phyloP scores from a whole-genome alignment of 176 grass and related monocot genomes.

The Puya raimondii region DNA sequence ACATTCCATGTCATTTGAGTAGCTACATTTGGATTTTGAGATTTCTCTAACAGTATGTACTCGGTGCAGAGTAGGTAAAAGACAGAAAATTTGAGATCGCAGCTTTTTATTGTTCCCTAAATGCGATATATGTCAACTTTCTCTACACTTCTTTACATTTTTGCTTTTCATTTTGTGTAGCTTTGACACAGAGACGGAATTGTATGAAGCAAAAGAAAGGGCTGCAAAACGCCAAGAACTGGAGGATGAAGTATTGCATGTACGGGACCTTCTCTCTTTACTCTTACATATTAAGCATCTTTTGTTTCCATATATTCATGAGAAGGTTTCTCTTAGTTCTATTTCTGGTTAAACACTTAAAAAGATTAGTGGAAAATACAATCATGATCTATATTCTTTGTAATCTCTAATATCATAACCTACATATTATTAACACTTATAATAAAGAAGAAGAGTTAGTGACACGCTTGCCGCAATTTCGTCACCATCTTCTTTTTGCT shows the following conservation, averaged over 20 bases:
- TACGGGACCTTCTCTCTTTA: neutral
- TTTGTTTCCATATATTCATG: neutral
- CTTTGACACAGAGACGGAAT: neutral
- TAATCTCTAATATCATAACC: no score
- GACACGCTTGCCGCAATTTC: no score
- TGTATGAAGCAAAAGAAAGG: neutral
- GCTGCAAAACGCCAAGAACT: neutral
- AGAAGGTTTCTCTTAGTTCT: neutral
- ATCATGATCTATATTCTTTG: neutral
- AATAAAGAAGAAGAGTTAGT: no score
- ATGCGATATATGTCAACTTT: neutral
- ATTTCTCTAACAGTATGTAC: no score
- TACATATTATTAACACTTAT: no score
- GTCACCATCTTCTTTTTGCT: no score
- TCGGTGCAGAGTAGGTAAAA: no score
- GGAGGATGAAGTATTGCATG: neutral
- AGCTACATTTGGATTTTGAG: no score
- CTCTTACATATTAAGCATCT: neutral
- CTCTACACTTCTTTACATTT: neutral
- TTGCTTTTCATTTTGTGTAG: neutral
- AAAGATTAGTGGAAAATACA: neutral
- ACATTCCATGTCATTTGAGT: no score
- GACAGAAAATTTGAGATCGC: no score
- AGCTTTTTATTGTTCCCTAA: neutral
- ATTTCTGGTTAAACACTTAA: neutral